Evolutionary conservation across 1,139 yeast genomes (phyloP), one percentile per base, ranked within the genome.

Genomic region (Geotrichum bryndzae): DNA sequence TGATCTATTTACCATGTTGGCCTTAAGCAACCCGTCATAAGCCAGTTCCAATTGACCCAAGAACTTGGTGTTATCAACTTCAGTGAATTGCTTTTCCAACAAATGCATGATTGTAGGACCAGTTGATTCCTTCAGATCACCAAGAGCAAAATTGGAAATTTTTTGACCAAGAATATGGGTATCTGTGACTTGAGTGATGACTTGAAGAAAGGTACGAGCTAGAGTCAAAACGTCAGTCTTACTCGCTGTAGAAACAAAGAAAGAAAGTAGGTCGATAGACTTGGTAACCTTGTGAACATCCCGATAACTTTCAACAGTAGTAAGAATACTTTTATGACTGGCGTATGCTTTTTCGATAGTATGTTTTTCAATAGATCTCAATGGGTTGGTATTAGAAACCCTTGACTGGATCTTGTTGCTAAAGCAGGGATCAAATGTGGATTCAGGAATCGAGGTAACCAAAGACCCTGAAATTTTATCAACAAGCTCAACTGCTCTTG

Each of bases 1-100:
- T 60, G 96, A 85, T 31, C 90, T 84, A 70, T 92, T 92, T 72
- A 86, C 88, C 65, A 41, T 51, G 45, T 56, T 59, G 38, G 41
- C 61, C 51, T 35, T 58, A 46, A 18, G 48, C 41, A 25, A 55
- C 18, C 60, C 53, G 46, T 55, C 61, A 51, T 57, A 56, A 27
- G 58, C 52, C 13, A 48, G 35, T 10, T 54, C 56, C 18, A 56
- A 31, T 15, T 58, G 61, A 18, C 25, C 18, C 11, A 61, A 29
- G 11, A 61, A 48, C 2, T 41, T 50, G 8, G 54, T 33, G 52
- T 61, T 57, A 27, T 59, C 61, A 8, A 45, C 51, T 15, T n/a
- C 52, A 11, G 31, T 18, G 13, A 18, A 53, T n/a, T 53, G 23
- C 54, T 57, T 48, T 54, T 58, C 18, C 46, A 61, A 29, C 2